Evolutionary conservation across 257 asterid species (phyloP).

Genomic region (Nemophila menziesii): DNA sequence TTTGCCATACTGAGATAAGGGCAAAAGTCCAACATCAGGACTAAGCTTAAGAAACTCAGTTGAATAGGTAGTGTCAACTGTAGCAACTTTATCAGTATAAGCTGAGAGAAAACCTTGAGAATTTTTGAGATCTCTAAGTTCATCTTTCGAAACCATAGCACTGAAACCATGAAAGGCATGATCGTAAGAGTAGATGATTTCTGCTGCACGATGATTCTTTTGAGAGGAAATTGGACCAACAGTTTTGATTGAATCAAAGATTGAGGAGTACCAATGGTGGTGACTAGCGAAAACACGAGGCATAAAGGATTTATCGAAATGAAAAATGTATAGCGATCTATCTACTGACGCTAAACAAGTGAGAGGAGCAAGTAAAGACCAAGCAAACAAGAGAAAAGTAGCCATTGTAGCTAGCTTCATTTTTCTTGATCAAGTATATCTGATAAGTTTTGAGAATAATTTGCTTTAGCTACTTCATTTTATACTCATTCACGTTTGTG

Average conservation of each 20-base stretch:
- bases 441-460: no score
- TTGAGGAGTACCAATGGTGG: slow-evolving; percentile 17
- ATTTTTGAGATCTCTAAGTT: slow-evolving; percentile 18
- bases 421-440: neutral
- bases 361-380: neutral
- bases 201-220: neutral
- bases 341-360: slow-evolving; percentile 1
- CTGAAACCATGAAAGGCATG: slow-evolving; percentile 37
- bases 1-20: slow-evolving; percentile 29
- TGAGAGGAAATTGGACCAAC: slow-evolving; percentile 1
- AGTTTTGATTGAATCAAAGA: no score
- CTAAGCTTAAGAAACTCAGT: slow-evolving; percentile 30
- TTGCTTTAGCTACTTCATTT: no score
- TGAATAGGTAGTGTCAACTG: slow-evolving; percentile 41
- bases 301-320: slow-evolving; percentile 16
- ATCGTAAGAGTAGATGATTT: slow-evolving; percentile 28
- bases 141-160: slow-evolving; percentile 22
- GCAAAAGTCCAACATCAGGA: slow-evolving; percentile 32
- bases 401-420: neutral
- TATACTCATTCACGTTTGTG: no score
- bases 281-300: slow-evolving; percentile 13
- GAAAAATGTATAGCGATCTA: slow-evolving; percentile 12
- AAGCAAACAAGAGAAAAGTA: neutral
- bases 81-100: slow-evolving; percentile 17
- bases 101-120: slow-evolving; percentile 33